Conservation (phyloP, 345 rosid species). For the Hevea brasiliensis region DNA sequence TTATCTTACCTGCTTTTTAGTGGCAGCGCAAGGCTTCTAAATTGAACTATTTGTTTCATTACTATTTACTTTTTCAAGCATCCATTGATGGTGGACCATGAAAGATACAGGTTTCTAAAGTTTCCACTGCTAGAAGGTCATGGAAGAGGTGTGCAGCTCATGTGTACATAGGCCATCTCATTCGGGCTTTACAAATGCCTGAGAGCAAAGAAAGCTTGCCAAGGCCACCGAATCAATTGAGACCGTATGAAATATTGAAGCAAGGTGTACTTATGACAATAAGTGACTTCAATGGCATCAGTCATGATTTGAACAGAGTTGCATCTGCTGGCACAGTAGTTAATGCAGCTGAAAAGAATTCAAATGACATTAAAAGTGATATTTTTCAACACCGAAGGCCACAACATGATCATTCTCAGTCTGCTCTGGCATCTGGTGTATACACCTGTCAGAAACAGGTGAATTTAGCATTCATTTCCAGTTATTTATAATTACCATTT, state of each 20-base stretch:
- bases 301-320: slow-evolving; percentile 28
- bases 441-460: slow-evolving; percentile 52
- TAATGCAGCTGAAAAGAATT: slow-evolving; percentile 21
- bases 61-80: neutral
- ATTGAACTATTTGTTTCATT: neutral
- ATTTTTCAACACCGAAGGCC: slow-evolving; percentile 25
- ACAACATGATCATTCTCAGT: slow-evolving; percentile 32
- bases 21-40: neutral
- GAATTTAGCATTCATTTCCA: slow-evolving; percentile 3
- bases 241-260: slow-evolving; percentile 35
- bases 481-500: slow-evolving; percentile 10
- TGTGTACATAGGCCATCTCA: slow-evolving; percentile 63
- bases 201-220: slow-evolving; percentile 37
- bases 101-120: slow-evolving; percentile 37
- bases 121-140: slow-evolving; percentile 27
- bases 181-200: slow-evolving; percentile 37
- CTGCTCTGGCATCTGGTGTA: slow-evolving; percentile 19
- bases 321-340: slow-evolving; percentile 6
- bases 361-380: slow-evolving; percentile 28
- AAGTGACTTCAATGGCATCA: slow-evolving; percentile 21
- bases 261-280: slow-evolving; percentile 28
- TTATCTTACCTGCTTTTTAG: neutral
- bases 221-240: slow-evolving; percentile 27
- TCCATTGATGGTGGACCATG: slow-evolving; percentile 17
- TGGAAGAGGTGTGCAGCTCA: slow-evolving; percentile 64